Evolutionary conservation across 345 rosid species (phyloP).

Genomic region (Gossypium australe): DNA sequence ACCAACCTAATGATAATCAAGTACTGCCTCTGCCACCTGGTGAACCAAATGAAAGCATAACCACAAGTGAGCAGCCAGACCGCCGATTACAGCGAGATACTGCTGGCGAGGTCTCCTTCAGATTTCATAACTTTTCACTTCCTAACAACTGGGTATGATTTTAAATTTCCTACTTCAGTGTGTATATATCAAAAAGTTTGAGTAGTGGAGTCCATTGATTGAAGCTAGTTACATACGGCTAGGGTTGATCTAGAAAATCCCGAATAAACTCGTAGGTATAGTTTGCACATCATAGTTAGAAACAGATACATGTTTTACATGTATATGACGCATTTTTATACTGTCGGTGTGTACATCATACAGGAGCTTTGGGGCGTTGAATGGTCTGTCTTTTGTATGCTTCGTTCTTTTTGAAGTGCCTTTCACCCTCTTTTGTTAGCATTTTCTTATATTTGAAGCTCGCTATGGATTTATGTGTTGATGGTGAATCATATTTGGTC

Average conservation of each 20-base stretch:
- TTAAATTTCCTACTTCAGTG: neutral
- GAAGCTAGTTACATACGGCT: neutral
- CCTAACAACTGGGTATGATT: constrained; percentile 59
- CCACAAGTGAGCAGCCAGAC: constrained; percentile 18
- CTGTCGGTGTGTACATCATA: no score
- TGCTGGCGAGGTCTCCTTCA: constrained; percentile 72
- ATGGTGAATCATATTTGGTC: no score
- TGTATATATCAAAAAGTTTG: neutral
- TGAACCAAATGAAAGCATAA: constrained; percentile 16
- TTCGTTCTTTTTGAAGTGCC: no score
- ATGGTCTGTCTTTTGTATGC: no score
- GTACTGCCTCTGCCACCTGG: constrained; percentile 48
- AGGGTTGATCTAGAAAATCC: neutral
- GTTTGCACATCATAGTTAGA: neutral
- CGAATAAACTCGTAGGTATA: neutral
- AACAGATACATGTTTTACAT: no score
- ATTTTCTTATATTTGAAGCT: no score
- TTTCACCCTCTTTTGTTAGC: no score
- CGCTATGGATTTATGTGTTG: no score
- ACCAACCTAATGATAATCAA: constrained; percentile 55
- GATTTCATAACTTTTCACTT: constrained; percentile 69
- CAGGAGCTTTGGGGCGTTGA: no score
- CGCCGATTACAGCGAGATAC: constrained; percentile 51
- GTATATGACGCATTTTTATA: no score
- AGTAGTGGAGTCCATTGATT: neutral